phyloP scores from a whole-genome alignment of 2,329 filamentous ascomycete species.

The Tolypocladium ovalisporum region DNA sequence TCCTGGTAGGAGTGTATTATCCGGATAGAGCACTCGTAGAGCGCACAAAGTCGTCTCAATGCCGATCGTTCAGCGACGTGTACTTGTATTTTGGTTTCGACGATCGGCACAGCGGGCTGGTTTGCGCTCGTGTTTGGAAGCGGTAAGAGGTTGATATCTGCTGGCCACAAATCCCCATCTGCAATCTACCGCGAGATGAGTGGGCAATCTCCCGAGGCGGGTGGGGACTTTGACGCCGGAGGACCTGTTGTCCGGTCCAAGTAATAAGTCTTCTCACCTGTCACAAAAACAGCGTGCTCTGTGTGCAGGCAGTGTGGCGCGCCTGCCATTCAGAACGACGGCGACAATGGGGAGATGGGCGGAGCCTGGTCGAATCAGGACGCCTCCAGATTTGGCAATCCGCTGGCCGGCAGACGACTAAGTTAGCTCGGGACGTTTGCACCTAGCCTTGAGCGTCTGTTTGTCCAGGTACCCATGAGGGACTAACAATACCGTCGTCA shows the following conservation, averaged over 20 bases:
- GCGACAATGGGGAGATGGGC: neutral
- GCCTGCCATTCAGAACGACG: neutral
- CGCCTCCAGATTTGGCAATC: neutral
- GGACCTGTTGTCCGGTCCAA: neutral
- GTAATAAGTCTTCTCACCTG: neutral
- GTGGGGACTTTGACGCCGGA: neutral
- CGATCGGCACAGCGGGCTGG: neutral
- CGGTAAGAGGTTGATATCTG: neutral
- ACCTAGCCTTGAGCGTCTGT: neutral
- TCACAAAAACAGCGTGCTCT: neutral
- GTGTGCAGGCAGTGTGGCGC: neutral
- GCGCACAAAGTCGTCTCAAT: neutral
- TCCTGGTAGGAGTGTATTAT: neutral
- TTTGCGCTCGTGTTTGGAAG: neutral
- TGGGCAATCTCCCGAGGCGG: neutral
- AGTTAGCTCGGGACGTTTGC: neutral
- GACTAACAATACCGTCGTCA: neutral
- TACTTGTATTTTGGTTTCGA: neutral
- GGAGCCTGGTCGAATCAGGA: neutral
- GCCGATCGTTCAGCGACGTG: neutral
- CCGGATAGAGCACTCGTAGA: no score
- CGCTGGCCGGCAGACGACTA: neutral
- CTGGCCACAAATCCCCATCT: neutral
- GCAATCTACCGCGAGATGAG: neutral
- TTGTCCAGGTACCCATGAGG: neutral